A percentile compares a stretch with the other conserved stretches of the same genome.
phyloP scores from a whole-genome alignment of 2,329 filamentous ascomycete genomes.

The Curvularia hawaiiensis region DNA sequence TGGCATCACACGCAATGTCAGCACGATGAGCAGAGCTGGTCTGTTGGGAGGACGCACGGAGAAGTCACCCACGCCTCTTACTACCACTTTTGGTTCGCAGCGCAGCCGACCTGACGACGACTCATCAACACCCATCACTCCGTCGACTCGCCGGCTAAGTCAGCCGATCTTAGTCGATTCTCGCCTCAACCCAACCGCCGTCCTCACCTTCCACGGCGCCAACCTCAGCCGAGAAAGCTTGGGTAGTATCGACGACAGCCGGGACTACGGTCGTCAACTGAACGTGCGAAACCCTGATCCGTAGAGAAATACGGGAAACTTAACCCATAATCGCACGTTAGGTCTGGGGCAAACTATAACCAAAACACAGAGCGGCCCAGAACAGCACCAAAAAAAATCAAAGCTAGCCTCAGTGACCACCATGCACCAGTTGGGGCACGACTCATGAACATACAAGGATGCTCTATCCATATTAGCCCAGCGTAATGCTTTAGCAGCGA shows the following conservation, averaged over 20 bases:
- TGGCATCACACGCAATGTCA: slow-evolving; percentile 50
- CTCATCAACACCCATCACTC: slow-evolving; percentile 43
- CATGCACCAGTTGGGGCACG: slow-evolving; percentile 30
- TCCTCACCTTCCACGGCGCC: slow-evolving; percentile 50
- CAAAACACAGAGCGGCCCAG: slow-evolving; percentile 5
- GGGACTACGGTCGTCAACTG: slow-evolving; percentile 55
- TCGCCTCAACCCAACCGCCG: slow-evolving; percentile 54
- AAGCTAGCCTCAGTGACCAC: slow-evolving; percentile 20
- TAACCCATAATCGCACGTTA: neutral
- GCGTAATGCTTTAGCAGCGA: slow-evolving; percentile 30
- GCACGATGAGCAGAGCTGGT: slow-evolving; percentile 56
- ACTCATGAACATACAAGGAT: slow-evolving; percentile 33
- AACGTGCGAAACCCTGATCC: slow-evolving; percentile 50
- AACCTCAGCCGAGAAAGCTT: slow-evolving; percentile 54
- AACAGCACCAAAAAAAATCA: slow-evolving; percentile 7
- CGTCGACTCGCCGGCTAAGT: slow-evolving; percentile 48
- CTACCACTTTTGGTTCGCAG: slow-evolving; percentile 34
- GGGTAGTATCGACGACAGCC: slow-evolving; percentile 53
- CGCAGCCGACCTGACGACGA: slow-evolving; percentile 40
- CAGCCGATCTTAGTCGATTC: slow-evolving; percentile 55
- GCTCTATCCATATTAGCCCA: slow-evolving; percentile 16
- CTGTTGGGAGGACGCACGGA: slow-evolving; percentile 43
- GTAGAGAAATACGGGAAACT: slow-evolving; percentile 3
- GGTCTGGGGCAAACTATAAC: neutral
- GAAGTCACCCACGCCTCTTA: slow-evolving; percentile 33